These are phyloP conservation scores for Creolimax fragrantissima DNA, from an alignment of 78 protist species.

Conservation along the genomic window DNA sequence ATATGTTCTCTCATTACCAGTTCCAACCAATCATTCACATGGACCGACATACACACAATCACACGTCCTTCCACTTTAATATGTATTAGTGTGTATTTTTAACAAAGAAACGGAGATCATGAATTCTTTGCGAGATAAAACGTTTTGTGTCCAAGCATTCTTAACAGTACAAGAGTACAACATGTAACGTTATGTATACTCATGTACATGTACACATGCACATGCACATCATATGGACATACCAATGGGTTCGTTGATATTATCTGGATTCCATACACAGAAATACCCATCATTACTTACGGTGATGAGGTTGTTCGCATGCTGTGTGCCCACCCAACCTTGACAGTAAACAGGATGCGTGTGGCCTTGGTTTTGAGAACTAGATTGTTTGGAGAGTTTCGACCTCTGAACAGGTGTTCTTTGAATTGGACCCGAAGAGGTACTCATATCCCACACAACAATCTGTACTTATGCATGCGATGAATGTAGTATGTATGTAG, in stretches of 20 bases:
- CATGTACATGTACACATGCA: not conserved
- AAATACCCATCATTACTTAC: conserved; percentile 63
- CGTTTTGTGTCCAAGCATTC: no score
- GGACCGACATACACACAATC: no score
- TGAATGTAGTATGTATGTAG: no score
- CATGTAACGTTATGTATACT: no score
- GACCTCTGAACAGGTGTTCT: conserved; percentile 66
- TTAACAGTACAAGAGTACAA: no score
- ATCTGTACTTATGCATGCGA: no score
- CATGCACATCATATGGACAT: not conserved
- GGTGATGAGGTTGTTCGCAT: conserved; percentile 64
- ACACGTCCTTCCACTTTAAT: no score
- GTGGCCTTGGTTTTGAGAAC: conserved; percentile 45
- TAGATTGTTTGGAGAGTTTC: conserved; percentile 37
- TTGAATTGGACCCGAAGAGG: conserved; percentile 12
- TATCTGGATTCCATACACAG: conserved; percentile 72
- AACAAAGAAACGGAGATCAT: no score
- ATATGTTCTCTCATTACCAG: no score
- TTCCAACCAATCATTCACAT: no score
- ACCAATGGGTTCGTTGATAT: conserved; percentile 46
- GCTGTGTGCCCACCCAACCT: conserved; percentile 60
- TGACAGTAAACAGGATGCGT: conserved; percentile 62
- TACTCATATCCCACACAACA: conserved; percentile 70
- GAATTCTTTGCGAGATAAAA: no score
- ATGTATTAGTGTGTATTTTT: no score